phyloP scores from a whole-genome alignment of 805 yeast species.

The Pichia nakasei region DNA sequence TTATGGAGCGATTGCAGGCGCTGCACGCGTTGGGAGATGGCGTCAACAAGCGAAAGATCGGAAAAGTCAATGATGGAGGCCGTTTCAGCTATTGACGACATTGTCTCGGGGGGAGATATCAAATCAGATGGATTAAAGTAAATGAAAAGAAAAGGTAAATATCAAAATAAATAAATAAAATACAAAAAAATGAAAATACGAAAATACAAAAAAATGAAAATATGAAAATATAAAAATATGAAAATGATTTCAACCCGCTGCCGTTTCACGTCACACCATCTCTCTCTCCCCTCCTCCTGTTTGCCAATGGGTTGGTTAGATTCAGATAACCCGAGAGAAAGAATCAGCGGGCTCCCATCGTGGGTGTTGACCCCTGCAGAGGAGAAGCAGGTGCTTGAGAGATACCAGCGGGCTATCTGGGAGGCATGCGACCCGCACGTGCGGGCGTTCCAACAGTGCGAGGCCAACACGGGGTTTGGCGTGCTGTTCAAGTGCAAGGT shows the following conservation, averaged over 20 bases:
- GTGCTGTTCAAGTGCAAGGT: slow-evolving; percentile 59
- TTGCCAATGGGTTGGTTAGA: background rate
- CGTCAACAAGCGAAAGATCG: slow-evolving; percentile 1
- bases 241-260: too few species aligned
- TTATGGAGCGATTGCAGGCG: background rate
- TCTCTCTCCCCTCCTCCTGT: too few species aligned
- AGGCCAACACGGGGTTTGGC: slow-evolving; percentile 51
- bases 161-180: too few species aligned
- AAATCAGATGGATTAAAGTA: too few species aligned
- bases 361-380: slow-evolving; percentile 76
- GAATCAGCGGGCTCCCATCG: slow-evolving; percentile 42
- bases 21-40: background rate
- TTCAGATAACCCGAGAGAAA: slow-evolving; percentile 20
- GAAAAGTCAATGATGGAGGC: background rate
- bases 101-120: background rate
- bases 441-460: slow-evolving; percentile 58
- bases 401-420: slow-evolving; percentile 63
- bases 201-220: too few species aligned
- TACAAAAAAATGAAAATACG: too few species aligned
- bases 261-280: too few species aligned
- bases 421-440: slow-evolving; percentile 61
- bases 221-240: too few species aligned
- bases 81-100: background rate
- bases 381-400: slow-evolving; percentile 61
- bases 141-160: too few species aligned